Percentiles rank a stretch among this genome's conserved stretches.
Evolutionary conservation across 257 asterid genomes (phyloP).

Genomic region (Solanum chmielewskii): DNA sequence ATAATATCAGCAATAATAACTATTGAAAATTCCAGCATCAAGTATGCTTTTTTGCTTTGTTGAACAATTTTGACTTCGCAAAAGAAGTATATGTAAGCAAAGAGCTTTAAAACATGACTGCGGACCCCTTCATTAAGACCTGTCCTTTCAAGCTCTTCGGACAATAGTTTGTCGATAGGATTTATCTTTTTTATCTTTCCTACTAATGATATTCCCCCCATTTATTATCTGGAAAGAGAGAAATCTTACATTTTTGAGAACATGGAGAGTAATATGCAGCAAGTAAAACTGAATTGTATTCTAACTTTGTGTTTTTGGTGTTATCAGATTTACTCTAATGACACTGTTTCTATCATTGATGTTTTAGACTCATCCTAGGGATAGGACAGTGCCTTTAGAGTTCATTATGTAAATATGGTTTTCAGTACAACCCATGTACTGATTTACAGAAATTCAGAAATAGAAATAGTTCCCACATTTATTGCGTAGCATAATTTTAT

Average conservation of each 20-base stretch:
- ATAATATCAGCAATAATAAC: not conserved
- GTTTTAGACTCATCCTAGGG: not conserved
- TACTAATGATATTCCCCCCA: not conserved
- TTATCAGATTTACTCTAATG: not conserved
- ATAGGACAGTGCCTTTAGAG: not conserved
- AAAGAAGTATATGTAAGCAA: not conserved
- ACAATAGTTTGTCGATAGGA: not conserved
- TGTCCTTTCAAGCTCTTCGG: not conserved
- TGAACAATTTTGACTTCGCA: not conserved
- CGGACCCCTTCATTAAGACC: not conserved
- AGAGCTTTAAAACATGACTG: not conserved
- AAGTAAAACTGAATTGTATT: not conserved
- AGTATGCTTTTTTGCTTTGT: not conserved
- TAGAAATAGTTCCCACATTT: not conserved
- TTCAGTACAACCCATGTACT: not conserved
- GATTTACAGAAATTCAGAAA: not conserved
- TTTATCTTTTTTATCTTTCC: not conserved
- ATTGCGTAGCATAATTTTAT: not conserved
- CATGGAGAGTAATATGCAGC: not conserved
- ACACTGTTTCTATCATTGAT: not conserved
- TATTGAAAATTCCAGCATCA: not conserved
- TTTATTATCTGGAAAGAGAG: not conserved
- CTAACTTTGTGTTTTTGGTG: not conserved
- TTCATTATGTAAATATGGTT: not conserved
- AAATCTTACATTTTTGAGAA: not conserved